These are phyloP conservation scores for Vishniacozyma victoriae DNA, from an alignment of 768 basidiomycete species.

Conservation along the genomic window DNA sequence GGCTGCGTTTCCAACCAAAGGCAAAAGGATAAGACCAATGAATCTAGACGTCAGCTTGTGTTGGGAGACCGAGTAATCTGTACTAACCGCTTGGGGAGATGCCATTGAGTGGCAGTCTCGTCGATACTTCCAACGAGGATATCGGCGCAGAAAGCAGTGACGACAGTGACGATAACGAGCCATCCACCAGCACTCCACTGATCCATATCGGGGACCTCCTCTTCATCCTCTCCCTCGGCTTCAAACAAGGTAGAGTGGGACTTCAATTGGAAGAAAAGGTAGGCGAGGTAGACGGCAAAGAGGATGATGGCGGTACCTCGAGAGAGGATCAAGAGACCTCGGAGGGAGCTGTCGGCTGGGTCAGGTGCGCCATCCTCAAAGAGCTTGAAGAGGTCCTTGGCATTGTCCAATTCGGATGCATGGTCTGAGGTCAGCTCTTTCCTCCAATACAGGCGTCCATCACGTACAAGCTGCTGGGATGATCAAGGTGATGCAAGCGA, in stretches of 20 bases:
- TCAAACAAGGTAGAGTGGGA: conserved; percentile 65
- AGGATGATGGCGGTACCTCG: conserved; percentile 73
- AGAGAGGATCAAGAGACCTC: conserved; percentile 67
- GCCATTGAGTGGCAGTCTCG: conserved; percentile 73
- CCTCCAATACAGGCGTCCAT: background rate
- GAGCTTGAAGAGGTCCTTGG: conserved; percentile 5
- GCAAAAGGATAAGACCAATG: conserved; percentile 78
- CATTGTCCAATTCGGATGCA: conserved; percentile 28
- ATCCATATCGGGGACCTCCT: conserved; percentile 61
- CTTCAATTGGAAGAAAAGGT: conserved; percentile 56
- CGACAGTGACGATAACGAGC: conserved; percentile 65
- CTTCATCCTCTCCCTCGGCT: conserved; percentile 49
- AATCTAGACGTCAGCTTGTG: conserved; percentile 49
- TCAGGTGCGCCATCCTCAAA: conserved; percentile 30
- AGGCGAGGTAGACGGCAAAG: conserved; percentile 61
- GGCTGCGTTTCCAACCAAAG: conserved; percentile 60
- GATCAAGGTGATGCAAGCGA: conserved; percentile 80
- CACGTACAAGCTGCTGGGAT: conserved; percentile 74
- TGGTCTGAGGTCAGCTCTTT: conserved; percentile 19
- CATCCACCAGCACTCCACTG: conserved; percentile 59
- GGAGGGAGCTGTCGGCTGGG: conserved; percentile 33
- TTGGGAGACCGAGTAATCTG: background rate
- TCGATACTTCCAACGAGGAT: conserved; percentile 83
- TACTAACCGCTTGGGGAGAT: conserved; percentile 53
- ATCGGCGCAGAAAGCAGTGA: conserved; percentile 86